Conservation (phyloP, 495 filamentous ascomycete genomes). For the Penicillium pancosmium region DNA sequence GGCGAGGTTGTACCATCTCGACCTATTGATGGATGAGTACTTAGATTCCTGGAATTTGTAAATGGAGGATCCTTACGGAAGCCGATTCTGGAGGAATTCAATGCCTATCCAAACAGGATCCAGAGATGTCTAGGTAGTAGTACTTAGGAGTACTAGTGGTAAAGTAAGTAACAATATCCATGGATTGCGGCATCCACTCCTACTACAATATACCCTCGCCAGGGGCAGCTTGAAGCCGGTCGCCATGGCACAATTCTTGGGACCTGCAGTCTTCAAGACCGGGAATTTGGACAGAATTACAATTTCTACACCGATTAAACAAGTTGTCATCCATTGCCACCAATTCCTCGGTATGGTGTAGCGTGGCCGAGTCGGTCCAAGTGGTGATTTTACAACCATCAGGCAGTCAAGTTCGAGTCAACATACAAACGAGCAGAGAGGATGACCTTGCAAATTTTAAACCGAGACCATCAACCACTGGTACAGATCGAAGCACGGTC, state of each 20-base stretch:
- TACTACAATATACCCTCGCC: background rate
- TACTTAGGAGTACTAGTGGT: background rate
- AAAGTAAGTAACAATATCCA: background rate
- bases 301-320: background rate
- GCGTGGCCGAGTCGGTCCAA: background rate
- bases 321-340: slow-evolving; percentile 2
- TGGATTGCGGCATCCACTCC: background rate
- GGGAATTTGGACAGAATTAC: background rate
- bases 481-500: background rate
- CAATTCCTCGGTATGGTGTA: background rate
- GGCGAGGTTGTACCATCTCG: slow-evolving; percentile 14
- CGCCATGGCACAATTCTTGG: background rate
- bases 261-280: slow-evolving; percentile 13
- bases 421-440: background rate
- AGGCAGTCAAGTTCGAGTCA: slow-evolving; percentile 2
- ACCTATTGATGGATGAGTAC: slow-evolving; percentile 1
- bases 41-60: background rate
- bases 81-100: too few relatives aligned
- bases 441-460: background rate
- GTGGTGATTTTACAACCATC: slow-evolving; percentile 8
- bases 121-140: too few relatives aligned
- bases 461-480: background rate
- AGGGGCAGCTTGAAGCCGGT: background rate
- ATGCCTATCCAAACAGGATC: too few relatives aligned
- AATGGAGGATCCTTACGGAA: too few relatives aligned